phyloP scores from a whole-genome alignment of 2,329 filamentous ascomycete species.

The Colletotrichum chrysophilum region DNA sequence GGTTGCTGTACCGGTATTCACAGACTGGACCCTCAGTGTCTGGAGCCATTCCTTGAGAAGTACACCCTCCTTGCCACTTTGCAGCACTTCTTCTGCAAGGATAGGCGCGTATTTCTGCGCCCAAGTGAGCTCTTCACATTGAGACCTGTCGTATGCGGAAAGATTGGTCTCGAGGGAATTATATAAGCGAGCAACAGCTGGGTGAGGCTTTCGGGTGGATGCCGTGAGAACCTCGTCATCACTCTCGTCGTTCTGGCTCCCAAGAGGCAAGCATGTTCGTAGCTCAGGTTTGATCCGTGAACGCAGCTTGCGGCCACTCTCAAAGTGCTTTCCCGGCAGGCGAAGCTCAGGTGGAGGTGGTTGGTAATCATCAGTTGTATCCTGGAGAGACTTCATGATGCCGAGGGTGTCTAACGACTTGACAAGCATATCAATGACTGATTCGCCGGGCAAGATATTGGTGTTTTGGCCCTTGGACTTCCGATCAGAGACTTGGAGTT shows the following conservation, averaged over 20 bases:
- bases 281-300: constrained; percentile 52
- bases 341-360: constrained; percentile 55
- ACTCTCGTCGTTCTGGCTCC: constrained; percentile 23
- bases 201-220: constrained; percentile 46
- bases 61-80: constrained; percentile 71
- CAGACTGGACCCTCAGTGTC: constrained; percentile 75
- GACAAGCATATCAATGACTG: constrained; percentile 40
- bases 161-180: constrained; percentile 63
- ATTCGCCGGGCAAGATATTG: constrained; percentile 45
- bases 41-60: constrained; percentile 83
- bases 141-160: constrained; percentile 81
- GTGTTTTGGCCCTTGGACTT: constrained; percentile 58
- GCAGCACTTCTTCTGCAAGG: constrained; percentile 74
- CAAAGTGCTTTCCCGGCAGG: constrained; percentile 60
- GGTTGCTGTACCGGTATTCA: constrained; percentile 64
- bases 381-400: constrained; percentile 34
- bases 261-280: constrained; percentile 29
- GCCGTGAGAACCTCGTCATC: constrained; percentile 39
- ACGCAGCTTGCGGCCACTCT: constrained; percentile 62
- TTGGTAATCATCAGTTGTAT: constrained; percentile 44
- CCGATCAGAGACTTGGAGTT: constrained; percentile 29
- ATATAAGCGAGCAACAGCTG: constrained; percentile 66
- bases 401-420: constrained; percentile 44
- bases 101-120: constrained; percentile 82
- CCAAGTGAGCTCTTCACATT: constrained; percentile 79